Evolutionary conservation across 805 yeast species (phyloP), one percentile per base, ranked within the genome.

Genomic region (Torulaspora maleeae): DNA sequence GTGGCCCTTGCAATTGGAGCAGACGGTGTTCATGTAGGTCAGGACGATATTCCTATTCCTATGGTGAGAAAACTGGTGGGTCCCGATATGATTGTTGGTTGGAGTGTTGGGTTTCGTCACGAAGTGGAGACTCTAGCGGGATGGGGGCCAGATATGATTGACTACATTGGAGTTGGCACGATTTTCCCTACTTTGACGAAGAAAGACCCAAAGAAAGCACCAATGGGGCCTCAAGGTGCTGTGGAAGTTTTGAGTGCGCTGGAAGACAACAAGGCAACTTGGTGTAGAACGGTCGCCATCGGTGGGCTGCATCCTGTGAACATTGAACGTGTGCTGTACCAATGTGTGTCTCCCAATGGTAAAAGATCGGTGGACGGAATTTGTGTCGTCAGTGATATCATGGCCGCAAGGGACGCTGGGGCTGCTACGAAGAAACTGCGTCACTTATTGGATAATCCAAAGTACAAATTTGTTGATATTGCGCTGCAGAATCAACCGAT

Each of bases 21-120:
- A 2, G 96, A 87, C 51, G 95, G 95, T 28, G 83, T 90, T 7
- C 97, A 89, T 68, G 86, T 89, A 16, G 97, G 97, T 0, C 96
- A 89, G 63, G 89, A 82, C 43, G 97, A 89, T 60, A 86, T 89
- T 86, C 69, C 71, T 3, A 65, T 66, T 6, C 54, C 55, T 1
- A 54, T 73, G 30, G 93, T 79, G 1, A 66, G 96, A 29, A 58
- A 69, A 54, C 58, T 87, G 27, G 64, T 88, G 10, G 96, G 96
- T 0, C 78, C 82, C 0, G 74, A 78, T 45, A 87, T 83, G 66
- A 80, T 89, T 47, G 61, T 89, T 37, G 97, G 97, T 0, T 80
- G 90, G 46, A 80, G 90, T 33, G 83, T 87, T 20, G 75, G 83
- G 6, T 71, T 73, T 27, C 72, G 72, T 0, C 72, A 71, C 4